Percentiles rank a stretch among this genome's conserved stretches.
These are phyloP conservation scores for Shiraia sp. DNA, from an alignment of 2,329 filamentous ascomycete species.

Conservation along the genomic window DNA sequence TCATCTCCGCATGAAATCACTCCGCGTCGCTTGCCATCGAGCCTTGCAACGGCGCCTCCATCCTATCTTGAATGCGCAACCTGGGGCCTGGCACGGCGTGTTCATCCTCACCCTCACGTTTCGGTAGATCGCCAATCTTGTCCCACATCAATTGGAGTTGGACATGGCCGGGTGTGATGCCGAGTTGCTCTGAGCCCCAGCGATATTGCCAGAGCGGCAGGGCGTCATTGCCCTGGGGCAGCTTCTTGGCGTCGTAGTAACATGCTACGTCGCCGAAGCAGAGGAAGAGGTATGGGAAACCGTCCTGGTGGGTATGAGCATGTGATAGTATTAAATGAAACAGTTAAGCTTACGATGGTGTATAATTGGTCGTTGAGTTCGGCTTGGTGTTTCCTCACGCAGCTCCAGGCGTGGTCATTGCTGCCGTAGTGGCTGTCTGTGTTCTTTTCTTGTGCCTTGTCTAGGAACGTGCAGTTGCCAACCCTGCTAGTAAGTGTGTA, in stretches of 20 bases:
- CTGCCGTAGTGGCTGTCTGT: constrained; percentile 35
- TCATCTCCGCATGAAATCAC: too few species aligned
- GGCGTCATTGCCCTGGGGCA: constrained; percentile 18
- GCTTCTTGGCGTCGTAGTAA: constrained; percentile 37
- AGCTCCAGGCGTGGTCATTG: constrained; percentile 33
- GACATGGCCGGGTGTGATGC: constrained; percentile 39
- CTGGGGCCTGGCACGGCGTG: constrained; percentile 19
- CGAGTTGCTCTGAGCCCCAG: constrained; percentile 38
- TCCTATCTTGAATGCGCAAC: constrained; percentile 16
- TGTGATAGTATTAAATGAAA: background rate
- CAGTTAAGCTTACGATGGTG: constrained; percentile 25
- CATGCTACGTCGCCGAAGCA: constrained; percentile 40
- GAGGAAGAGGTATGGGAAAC: constrained; percentile 37
- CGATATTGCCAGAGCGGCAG: constrained; percentile 35
- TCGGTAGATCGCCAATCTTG: constrained; percentile 26
- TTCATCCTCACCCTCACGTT: constrained; percentile 12
- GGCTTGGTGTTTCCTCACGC: constrained; percentile 15
- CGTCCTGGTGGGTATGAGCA: constrained; percentile 13
- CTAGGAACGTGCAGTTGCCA: constrained; percentile 40
- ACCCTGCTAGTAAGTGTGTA: constrained; percentile 29
- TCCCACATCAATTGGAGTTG: constrained; percentile 37
- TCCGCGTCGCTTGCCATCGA: constrained; percentile 4
- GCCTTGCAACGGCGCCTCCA: constrained; percentile 28
- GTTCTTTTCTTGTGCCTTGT: constrained; percentile 30
- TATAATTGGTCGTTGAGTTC: constrained; percentile 35